Conservation (phyloP, 768 basidiomycete genomes). For the Hydnomerulius pinastri region DNA sequence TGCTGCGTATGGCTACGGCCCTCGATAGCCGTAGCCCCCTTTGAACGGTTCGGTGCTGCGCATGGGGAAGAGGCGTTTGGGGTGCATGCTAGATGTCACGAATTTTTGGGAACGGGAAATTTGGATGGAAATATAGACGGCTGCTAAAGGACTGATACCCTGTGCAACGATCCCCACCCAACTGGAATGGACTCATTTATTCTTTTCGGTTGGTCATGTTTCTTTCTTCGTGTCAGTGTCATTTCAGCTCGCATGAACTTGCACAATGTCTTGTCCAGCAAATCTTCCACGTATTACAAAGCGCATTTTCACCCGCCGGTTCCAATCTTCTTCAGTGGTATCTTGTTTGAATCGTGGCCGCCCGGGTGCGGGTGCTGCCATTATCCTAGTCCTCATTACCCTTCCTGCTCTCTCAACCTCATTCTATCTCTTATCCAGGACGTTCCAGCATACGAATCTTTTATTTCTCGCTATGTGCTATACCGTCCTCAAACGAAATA, state of each 20-base stretch:
- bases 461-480: constrained; percentile 28
- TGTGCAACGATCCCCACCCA: constrained; percentile 8
- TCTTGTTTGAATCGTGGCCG: constrained; percentile 19
- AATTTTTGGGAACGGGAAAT: constrained; percentile 9
- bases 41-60: background rate
- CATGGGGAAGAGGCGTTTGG: background rate
- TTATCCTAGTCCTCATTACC: constrained; percentile 1
- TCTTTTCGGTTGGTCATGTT: constrained; percentile 27
- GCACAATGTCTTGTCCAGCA: constrained; percentile 15
- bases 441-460: constrained; percentile 20
- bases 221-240: constrained; percentile 2
- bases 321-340: constrained; percentile 17
- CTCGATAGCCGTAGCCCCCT: constrained; percentile 21
- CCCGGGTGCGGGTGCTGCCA: constrained; percentile 20
- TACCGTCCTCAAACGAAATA: constrained; percentile 22
- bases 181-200: constrained; percentile 20
- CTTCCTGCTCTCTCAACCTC: constrained; percentile 12
- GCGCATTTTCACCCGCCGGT: constrained; percentile 22
- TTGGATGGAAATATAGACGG: constrained; percentile 15
- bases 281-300: constrained; percentile 9
- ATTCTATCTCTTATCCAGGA: constrained; percentile 12
- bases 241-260: constrained; percentile 9
- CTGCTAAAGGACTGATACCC: constrained; percentile 16
- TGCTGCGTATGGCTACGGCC: constrained; percentile 43
- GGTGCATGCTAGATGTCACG: constrained; percentile 12